These are phyloP conservation scores for Acanthamoeba sp. DNA, from an alignment of 208 protist species.

Conservation along the genomic window DNA sequence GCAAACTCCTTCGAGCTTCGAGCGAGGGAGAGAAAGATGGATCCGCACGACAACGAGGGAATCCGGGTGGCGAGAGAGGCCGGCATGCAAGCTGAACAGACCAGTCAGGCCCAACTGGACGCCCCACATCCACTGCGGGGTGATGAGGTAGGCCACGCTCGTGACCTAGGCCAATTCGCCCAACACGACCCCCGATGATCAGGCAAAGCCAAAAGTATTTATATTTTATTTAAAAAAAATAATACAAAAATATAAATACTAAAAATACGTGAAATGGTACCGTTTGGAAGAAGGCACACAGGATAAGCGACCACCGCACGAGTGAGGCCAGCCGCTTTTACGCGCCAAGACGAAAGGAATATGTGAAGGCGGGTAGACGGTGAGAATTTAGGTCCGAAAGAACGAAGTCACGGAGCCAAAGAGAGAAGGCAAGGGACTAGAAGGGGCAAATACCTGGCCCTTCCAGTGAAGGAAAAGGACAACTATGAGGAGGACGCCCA, in stretches of 20 bases:
- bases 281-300: conserved; percentile 10
- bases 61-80: not conserved
- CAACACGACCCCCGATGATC: not conserved
- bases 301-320: not conserved
- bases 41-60: not conserved
- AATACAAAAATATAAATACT: not conserved
- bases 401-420: not conserved
- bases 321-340: not conserved
- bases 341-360: too few species aligned
- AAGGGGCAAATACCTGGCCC: not conserved
- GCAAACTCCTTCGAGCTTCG: too few species aligned
- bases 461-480: conserved; percentile 9
- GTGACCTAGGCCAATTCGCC: not conserved
- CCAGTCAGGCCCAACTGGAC: conserved; percentile 17
- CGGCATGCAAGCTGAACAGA: not conserved
- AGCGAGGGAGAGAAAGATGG: not conserved
- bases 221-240: not conserved
- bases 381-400: not conserved
- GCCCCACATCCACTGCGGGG: not conserved
- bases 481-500: conserved; percentile 2
- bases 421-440: not conserved
- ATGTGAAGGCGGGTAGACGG: not conserved
- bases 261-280: not conserved
- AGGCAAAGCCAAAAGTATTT: not conserved
- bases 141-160: conserved; percentile 28